These are phyloP conservation scores for Penicillium lividum DNA, from an alignment of 495 filamentous ascomycete genomes.

Conservation along the genomic window DNA sequence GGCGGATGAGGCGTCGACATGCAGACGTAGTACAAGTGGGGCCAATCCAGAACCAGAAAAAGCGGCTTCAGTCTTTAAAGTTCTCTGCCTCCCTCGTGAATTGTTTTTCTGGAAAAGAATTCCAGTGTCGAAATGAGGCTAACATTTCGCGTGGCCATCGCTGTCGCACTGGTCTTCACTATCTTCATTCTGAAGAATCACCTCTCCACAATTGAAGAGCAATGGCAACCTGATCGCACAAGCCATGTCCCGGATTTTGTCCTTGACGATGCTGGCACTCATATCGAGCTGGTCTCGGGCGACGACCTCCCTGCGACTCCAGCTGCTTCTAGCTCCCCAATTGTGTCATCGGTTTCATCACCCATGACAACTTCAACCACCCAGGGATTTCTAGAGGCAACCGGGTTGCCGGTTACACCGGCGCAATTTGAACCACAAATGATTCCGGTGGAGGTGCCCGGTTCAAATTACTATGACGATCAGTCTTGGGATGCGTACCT, in stretches of 20 bases:
- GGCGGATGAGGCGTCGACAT: constrained; percentile 7
- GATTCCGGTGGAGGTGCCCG: constrained; percentile 27
- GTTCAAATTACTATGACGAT: constrained; percentile 7
- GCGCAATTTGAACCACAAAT: constrained; percentile 14
- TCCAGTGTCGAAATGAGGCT: constrained; percentile 17
- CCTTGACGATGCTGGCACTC: constrained; percentile 16
- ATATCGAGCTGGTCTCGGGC: constrained; percentile 33
- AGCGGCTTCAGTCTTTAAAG: constrained; percentile 1
- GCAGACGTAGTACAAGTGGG: constrained; percentile 10
- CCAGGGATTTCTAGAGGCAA: constrained; percentile 7
- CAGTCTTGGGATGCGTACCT: constrained; percentile 9
- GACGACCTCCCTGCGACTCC: background rate
- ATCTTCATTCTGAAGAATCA: constrained; percentile 26
- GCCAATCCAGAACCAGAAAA: constrained; percentile 4
- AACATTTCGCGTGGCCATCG: constrained; percentile 14
- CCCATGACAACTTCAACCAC: background rate
- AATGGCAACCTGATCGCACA: constrained; percentile 14
- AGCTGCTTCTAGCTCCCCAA: background rate
- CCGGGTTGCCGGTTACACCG: constrained; percentile 7
- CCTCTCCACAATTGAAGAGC: constrained; percentile 17
- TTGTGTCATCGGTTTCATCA: background rate
- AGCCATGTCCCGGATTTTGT: constrained; percentile 6
- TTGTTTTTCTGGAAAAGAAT: background rate
- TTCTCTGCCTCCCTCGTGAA: background rate
- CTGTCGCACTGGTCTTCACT: constrained; percentile 13